Base-by-base conservation (phyloP, 495 filamentous ascomycete genomes). In the Collariella sp. region DNA sequence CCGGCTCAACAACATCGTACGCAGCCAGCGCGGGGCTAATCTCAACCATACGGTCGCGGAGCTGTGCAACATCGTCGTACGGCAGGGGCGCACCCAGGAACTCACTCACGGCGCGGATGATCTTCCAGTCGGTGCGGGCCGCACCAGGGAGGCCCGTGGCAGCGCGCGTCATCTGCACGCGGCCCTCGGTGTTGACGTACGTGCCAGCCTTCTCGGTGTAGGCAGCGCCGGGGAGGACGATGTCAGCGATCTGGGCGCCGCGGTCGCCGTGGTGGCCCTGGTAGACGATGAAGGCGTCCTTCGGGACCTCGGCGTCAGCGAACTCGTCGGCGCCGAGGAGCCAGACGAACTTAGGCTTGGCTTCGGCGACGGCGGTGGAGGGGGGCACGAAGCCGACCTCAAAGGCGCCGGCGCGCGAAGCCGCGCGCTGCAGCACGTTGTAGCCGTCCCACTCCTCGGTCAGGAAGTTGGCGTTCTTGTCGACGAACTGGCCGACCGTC, bases 191-290 rank as follows among this genome's bases (percentile, higher is more conserved):
- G 79, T 97, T 98, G 72, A 98, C 79, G 57, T 91, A 97, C 13
- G 93, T 98, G 26, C 83, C 93, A n/a, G 84, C 79, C 75, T 98
- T 98, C 76, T 98, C 93, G 12, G 91, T 96, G 73, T 96, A 97
- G 3, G 93, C 89, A 16, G 89, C 89, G 51, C 89, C 90, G 24
- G 93, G 93, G 18, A 98, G 85, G 58, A 98, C 83, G 57, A 98
- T 83, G 65, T 98, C 91, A 13, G 93, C 93, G 57, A 94, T 77
- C 70, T 94, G 85, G 34, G 93, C 94, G 50, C 91, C 94, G 34
- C 80, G 77, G 74, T 98, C 93, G 67, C 93, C 93, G 66, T 98
- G 93, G 70, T 98, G 93, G 56, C 93, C 93, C 71, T 98, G 93
- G 73, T 98, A 98, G 67, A 98, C 77, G 55, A 98, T 85, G 72